Base-by-base conservation (phyloP, 768 basidiomycete genomes). In the Coprinopsis marcescibilis region DNA sequence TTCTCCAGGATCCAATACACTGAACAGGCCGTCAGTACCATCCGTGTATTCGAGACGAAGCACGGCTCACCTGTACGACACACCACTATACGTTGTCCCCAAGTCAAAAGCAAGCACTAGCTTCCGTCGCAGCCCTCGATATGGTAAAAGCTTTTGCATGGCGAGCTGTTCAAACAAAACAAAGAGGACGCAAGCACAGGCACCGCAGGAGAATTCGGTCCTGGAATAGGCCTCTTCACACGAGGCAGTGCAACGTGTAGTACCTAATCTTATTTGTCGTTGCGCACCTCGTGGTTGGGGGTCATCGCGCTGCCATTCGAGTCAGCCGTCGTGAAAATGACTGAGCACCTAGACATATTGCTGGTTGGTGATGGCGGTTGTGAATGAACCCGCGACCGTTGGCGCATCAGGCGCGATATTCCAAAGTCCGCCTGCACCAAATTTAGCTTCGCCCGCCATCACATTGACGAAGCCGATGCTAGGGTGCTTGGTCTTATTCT, bases 71-170 rank as follows among this genome's bases (percentile, higher is more conserved):
- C 60, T 57, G 49, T 77, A 77, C 0, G 71, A 73, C 7, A 77
- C 62, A 3, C 73, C 73, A 26, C 75, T 76, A 38, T 60, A 76
- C 2, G 73, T 78, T 1, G 72, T 78, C 6, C 77, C 77, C 2
- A 78, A 57, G 46, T 79, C 77, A 29, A 79, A 72, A 0, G 74
- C 74, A 20, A 78, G 51, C 3, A 77, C 68, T 4, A 78, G 60
- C 47, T 69, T 69, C 30, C 69, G 67, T 24, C 54, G 48, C 6
- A 61, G n/a, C 14, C 76, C 77, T 24, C 53, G 56, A 60, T 71
- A 75, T 2, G 67, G 64, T 3, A n/a, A 20, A 5, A 30, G 14
- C 8, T 27, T 43, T 27, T 4, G 5, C 41, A 29, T 43, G 20
- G 7, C 4, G 21, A 20, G 21, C 11, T 23, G 17, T 23, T 17